A percentile compares a stretch with the other conserved stretches of the same genome.
Evolutionary conservation across 306 rosid species (phyloP).

Genomic region (Begonia fuchsioides): DNA sequence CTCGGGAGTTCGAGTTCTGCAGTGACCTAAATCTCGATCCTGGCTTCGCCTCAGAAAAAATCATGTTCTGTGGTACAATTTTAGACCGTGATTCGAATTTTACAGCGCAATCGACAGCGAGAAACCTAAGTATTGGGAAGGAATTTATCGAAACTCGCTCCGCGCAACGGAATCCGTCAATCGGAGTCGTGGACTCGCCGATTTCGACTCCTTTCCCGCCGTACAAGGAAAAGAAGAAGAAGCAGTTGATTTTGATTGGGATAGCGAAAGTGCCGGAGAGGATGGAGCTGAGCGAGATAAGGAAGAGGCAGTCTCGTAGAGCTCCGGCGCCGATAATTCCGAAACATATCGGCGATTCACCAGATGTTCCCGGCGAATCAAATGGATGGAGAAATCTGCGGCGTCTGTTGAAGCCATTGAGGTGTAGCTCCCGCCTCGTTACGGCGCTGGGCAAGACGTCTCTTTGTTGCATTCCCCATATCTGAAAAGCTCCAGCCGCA

Average conservation of each 20-base stretch:
- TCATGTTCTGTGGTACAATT: conserved; percentile 18
- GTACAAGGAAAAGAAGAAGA: too few relatives aligned
- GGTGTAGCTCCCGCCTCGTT: conserved; percentile 14
- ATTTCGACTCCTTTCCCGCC: not conserved
- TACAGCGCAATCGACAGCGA: conserved; percentile 8
- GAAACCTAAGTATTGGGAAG: conserved; percentile 2
- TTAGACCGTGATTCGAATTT: not conserved
- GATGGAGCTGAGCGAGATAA: conserved; percentile 31
- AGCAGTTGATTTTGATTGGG: conserved; percentile 25
- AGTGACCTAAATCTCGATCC: conserved; percentile 2
- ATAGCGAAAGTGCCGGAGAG: conserved; percentile 17
- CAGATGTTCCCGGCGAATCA: conserved; percentile 1
- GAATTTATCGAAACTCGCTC: not conserved
- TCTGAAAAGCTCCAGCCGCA: not conserved
- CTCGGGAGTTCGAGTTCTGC: conserved; percentile 18
- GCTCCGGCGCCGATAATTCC: conserved; percentile 18
- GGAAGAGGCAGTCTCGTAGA: conserved; percentile 19
- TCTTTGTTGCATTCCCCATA: conserved; percentile 17
- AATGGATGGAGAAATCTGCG: conserved; percentile 9
- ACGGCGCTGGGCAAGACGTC: conserved; percentile 15
- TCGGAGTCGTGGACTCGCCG: not conserved
- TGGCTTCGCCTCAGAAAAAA: not conserved
- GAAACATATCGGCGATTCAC: conserved; percentile 2
- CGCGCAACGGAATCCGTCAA: not conserved
- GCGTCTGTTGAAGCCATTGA: conserved; percentile 13